Percentiles rank a stretch among this genome's conserved stretches.
phyloP scores from a whole-genome alignment of 116 monocot genomes.

The Dioscorea cayenensis region DNA sequence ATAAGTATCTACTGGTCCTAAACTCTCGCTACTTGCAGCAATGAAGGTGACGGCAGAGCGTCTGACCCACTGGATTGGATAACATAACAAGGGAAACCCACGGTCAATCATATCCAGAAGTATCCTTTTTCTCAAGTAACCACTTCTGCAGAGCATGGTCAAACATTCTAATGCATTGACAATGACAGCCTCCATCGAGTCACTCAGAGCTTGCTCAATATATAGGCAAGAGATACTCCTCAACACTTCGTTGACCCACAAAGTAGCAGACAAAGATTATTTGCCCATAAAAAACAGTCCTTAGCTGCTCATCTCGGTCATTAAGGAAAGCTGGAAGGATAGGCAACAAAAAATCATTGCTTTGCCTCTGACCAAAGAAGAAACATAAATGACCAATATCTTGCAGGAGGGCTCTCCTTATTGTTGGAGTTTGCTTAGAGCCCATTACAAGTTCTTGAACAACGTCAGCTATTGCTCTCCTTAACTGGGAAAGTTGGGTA shows the following conservation, averaged over 20 bases:
- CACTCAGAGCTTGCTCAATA: slow-evolving; percentile 86
- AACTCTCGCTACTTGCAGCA: slow-evolving; percentile 68
- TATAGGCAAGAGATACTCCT: slow-evolving; percentile 96
- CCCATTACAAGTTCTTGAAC: slow-evolving; percentile 98
- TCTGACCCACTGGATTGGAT: slow-evolving; percentile 91
- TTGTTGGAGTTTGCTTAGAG: slow-evolving; percentile 84
- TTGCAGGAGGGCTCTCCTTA: slow-evolving; percentile 84
- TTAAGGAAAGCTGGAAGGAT: slow-evolving; percentile 98
- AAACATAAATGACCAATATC: slow-evolving; percentile 84
- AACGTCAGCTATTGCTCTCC: slow-evolving; percentile 87
- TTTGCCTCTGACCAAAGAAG: slow-evolving; percentile 90
- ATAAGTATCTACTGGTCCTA: slow-evolving; percentile 83
- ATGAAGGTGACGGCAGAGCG: slow-evolving; percentile 68
- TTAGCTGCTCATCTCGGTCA: slow-evolving; percentile 91
- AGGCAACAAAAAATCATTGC: slow-evolving; percentile 93
- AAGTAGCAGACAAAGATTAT: slow-evolving; percentile 92
- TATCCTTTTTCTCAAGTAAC: slow-evolving; percentile 66
- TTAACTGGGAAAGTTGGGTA: slow-evolving; percentile 44
- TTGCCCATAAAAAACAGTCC: slow-evolving; percentile 72
- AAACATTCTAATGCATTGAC: slow-evolving; percentile 92
- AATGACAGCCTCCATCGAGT: slow-evolving; percentile 79
- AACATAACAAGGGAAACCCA: slow-evolving; percentile 75
- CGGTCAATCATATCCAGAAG: slow-evolving; percentile 82
- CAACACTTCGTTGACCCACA: slow-evolving; percentile 89
- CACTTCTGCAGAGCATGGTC: slow-evolving; percentile 77